Conservation (phyloP, 2,329 filamentous ascomycete species). For the Botrytis fragariae region DNA sequence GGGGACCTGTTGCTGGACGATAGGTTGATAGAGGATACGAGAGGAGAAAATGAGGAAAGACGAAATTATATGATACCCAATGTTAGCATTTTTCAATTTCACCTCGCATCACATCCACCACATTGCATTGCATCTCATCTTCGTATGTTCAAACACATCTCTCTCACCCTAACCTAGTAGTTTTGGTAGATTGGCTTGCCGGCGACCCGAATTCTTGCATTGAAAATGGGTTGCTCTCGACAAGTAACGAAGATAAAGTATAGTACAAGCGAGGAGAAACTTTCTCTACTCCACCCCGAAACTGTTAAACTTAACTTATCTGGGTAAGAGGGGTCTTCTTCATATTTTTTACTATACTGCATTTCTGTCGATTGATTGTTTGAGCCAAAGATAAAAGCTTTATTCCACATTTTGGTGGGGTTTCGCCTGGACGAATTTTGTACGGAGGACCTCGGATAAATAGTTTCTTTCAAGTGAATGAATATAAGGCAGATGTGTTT, state of each 20-base stretch:
- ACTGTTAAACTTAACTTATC: neutral
- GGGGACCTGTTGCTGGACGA: constrained; percentile 4
- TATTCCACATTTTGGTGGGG: too few relatives aligned
- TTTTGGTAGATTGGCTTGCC: neutral
- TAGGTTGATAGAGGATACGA: neutral
- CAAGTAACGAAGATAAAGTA: neutral
- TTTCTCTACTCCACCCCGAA: neutral
- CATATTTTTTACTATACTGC: too few relatives aligned
- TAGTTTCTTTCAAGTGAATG: neutral
- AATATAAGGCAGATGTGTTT: rapidly evolving
- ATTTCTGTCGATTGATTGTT: too few relatives aligned
- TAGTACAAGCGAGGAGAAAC: neutral
- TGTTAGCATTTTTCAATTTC: neutral
- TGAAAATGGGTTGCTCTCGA: neutral
- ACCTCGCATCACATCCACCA: neutral
- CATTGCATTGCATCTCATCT: neutral
- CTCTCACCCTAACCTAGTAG: neutral
- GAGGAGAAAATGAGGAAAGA: neutral
- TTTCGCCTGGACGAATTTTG: too few relatives aligned
- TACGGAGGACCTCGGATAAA: neutral
- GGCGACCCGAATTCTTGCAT: neutral
- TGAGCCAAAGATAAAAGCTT: too few relatives aligned
- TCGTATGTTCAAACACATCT: neutral
- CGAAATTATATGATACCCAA: neutral
- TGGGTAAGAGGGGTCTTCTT: too few relatives aligned